Conservation (phyloP, 2,329 filamentous ascomycete genomes). For the Phymatotrichopsis omnivora region DNA sequence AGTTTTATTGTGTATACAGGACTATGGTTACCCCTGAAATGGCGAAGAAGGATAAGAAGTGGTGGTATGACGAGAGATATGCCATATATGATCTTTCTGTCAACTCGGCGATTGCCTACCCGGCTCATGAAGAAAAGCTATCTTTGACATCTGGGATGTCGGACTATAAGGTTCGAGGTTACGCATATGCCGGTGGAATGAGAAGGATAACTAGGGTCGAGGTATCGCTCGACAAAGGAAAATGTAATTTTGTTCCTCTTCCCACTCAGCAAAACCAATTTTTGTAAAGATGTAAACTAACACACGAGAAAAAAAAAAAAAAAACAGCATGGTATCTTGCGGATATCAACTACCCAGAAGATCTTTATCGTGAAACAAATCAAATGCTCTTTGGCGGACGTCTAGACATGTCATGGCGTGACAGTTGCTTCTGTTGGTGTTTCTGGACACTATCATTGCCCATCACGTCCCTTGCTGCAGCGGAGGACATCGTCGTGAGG, state of each 20-base stretch:
- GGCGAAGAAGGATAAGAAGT: conserved; percentile 44
- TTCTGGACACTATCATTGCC: conserved; percentile 72
- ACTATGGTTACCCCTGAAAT: conserved; percentile 71
- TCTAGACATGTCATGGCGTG: conserved; percentile 71
- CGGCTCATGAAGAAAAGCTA: conserved; percentile 53
- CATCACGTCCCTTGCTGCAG: conserved; percentile 49
- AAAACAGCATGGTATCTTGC: conserved; percentile 62
- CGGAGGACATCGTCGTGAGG: conserved; percentile 67
- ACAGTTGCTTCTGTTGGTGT: conserved; percentile 81
- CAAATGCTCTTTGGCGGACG: conserved; percentile 62
- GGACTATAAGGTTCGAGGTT: conserved; percentile 61
- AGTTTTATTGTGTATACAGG: no score
- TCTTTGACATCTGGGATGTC: conserved; percentile 33
- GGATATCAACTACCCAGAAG: conserved; percentile 72
- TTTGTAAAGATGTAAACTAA: neutral
- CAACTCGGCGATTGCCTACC: conserved; percentile 73
- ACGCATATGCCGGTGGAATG: conserved; percentile 85
- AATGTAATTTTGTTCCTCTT: conserved; percentile 41
- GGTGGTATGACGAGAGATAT: conserved; percentile 83
- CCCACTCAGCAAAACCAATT: neutral
- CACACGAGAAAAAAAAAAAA: no score
- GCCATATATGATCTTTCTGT: conserved; percentile 86
- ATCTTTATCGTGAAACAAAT: conserved; percentile 60
- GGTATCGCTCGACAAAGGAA: conserved; percentile 71
- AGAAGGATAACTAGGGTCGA: conserved; percentile 72